phyloP scores from a whole-genome alignment of 805 yeast genomes.

The Clavispora fructus region DNA sequence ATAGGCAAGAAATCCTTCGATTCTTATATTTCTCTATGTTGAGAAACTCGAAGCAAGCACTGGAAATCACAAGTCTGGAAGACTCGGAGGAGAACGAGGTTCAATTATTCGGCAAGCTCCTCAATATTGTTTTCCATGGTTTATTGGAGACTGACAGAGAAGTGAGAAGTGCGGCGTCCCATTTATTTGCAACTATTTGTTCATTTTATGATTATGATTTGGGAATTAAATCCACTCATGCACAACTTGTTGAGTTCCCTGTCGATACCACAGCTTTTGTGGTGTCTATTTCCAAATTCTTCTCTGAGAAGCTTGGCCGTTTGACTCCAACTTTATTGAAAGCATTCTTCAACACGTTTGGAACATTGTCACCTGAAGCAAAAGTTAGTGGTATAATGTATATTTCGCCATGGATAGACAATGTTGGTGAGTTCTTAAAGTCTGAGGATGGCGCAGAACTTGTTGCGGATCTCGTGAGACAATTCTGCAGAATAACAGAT shows the following conservation, averaged over 20 bases:
- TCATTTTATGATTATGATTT: constrained; percentile 53
- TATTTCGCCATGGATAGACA: constrained; percentile 70
- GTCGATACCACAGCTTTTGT: constrained; percentile 60
- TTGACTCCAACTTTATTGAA: constrained; percentile 57
- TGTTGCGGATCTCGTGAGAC: constrained; percentile 56
- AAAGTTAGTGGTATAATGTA: constrained; percentile 44
- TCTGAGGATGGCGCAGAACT: constrained; percentile 57
- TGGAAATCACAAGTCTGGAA: constrained; percentile 34
- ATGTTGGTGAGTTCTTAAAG: constrained; percentile 58
- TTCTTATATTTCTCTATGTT: constrained; percentile 62
- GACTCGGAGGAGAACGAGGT: constrained; percentile 38
- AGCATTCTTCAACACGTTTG: constrained; percentile 43
- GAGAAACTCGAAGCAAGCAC: constrained; percentile 38
- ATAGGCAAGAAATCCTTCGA: constrained; percentile 58
- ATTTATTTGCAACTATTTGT: constrained; percentile 58
- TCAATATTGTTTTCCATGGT: constrained; percentile 65
- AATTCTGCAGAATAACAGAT: constrained; percentile 55
- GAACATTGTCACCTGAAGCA: constrained; percentile 28
- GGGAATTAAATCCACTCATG: constrained; percentile 50
- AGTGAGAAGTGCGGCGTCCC: constrained; percentile 59
- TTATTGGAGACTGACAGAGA: constrained; percentile 54
- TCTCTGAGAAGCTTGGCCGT: constrained; percentile 54
- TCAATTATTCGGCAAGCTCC: constrained; percentile 51
- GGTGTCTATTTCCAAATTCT: constrained; percentile 47
- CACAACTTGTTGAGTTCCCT: constrained; percentile 64